Evolutionary conservation across 192 early-diverging fungal genomes (phyloP).

Genomic region (Geranomyces michiganensis): DNA sequence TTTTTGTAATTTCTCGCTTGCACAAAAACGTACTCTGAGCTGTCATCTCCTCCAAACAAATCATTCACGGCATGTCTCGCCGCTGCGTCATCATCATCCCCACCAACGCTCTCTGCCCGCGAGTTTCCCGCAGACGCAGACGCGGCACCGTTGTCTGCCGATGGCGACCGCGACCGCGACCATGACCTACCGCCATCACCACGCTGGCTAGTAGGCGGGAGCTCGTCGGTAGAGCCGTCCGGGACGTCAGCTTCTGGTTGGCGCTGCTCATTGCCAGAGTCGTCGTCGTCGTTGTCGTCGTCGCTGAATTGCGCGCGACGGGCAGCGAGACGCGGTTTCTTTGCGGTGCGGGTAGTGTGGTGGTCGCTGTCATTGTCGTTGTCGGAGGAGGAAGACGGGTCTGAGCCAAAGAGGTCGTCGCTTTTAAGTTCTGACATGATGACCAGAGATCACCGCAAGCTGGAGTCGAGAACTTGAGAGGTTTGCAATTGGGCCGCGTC

Average conservation of each 20-base stretch:
- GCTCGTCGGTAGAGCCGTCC: background rate
- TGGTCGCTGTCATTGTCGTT: background rate
- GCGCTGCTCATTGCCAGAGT: background rate
- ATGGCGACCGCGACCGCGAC: conserved; percentile 14
- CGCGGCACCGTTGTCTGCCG: background rate
- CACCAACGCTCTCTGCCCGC: background rate
- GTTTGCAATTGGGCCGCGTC: too few relatives aligned
- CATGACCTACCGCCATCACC: conserved; percentile 12
- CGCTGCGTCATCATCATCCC: background rate
- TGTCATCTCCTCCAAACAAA: conserved; percentile 41
- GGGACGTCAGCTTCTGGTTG: background rate
- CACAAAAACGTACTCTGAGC: conserved; percentile 24
- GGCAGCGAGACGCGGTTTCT: conserved; percentile 1
- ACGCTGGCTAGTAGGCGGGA: background rate
- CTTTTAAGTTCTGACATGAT: background rate
- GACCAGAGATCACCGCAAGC: too few relatives aligned
- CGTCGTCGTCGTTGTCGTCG: conserved; percentile 8
- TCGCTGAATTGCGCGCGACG: background rate
- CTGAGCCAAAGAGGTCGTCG: conserved; percentile 25
- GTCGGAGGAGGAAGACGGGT: background rate
- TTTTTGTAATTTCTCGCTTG: background rate
- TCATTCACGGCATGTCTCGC: conserved; percentile 15
- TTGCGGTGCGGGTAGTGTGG: background rate
- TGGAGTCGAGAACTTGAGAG: too few relatives aligned
- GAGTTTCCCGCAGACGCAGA: background rate